Evolutionary conservation across 2,329 filamentous ascomycete genomes (phyloP).

Genomic region (Fusarium humuli): DNA sequence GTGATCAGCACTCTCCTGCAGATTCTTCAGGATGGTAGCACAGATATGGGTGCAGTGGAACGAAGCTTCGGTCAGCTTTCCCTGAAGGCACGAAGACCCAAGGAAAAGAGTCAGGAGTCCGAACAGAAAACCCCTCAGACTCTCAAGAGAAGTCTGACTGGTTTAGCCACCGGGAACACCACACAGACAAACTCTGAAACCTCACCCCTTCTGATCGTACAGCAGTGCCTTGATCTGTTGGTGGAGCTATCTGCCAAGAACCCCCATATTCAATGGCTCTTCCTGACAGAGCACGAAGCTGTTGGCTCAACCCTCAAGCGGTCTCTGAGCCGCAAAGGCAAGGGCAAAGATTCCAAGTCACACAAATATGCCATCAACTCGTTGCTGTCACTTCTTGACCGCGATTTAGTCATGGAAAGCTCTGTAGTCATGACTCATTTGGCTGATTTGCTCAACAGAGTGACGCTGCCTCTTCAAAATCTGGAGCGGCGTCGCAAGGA

Average conservation of each 20-base stretch:
- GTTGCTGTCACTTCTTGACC: conserved; percentile 85
- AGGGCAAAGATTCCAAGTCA: conserved; percentile 84
- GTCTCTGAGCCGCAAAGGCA: conserved; percentile 83
- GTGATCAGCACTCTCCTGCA: conserved; percentile 92
- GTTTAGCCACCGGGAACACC: conserved; percentile 59
- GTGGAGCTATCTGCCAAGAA: conserved; percentile 88
- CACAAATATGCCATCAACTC: conserved; percentile 94
- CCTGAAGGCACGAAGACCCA: conserved; percentile 85
- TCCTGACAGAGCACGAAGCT: conserved; percentile 90
- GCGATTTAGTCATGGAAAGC: conserved; percentile 96
- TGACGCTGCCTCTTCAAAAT: conserved; percentile 86
- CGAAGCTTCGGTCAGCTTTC: conserved; percentile 95
- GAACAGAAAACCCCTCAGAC: conserved; percentile 82
- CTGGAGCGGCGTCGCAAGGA: conserved; percentile 87
- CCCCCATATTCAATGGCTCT: conserved; percentile 87
- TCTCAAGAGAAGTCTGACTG: conserved; percentile 79
- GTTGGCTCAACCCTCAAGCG: conserved; percentile 81
- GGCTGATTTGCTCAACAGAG: conserved; percentile 85
- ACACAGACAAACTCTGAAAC: conserved; percentile 80
- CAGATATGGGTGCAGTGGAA: conserved; percentile 92
- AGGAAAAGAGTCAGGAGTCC: conserved; percentile 69
- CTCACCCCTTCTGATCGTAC: conserved; percentile 93
- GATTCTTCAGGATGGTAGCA: conserved; percentile 94
- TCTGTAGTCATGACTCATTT: conserved; percentile 96
- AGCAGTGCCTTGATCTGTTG: conserved; percentile 90